A percentile compares a stretch with the other conserved stretches of the same genome.
These are phyloP conservation scores for Euryodendron excelsum DNA, from an alignment of 148 eudicot genomes.

Conservation along the genomic window DNA sequence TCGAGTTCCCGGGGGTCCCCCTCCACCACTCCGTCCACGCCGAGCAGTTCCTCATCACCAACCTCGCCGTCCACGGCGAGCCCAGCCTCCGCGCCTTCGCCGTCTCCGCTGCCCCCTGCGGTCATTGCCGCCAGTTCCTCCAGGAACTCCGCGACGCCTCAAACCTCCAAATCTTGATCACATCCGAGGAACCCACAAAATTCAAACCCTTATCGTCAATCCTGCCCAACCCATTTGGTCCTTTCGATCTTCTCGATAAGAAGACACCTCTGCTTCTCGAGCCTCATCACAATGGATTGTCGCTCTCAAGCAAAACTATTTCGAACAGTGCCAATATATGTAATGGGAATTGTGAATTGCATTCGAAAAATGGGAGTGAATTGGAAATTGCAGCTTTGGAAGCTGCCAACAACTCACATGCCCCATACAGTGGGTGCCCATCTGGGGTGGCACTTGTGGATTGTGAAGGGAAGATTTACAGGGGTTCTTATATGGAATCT, in stretches of 20 bases:
- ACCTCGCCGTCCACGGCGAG: constrained; percentile 42
- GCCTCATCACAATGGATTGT: constrained; percentile 38
- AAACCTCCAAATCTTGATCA: constrained; percentile 49
- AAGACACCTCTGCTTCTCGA: constrained; percentile 66
- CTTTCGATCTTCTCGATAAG: constrained; percentile 52
- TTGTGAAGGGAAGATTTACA: constrained; percentile 44
- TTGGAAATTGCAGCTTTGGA: constrained; percentile 56
- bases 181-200: neutral
- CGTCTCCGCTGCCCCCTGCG: constrained; percentile 91
- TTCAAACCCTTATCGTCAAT: constrained; percentile 41
- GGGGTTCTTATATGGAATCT: constrained; percentile 57
- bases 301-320: neutral
- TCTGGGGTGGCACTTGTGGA: constrained; percentile 22
- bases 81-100: constrained; percentile 47
- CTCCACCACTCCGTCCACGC: constrained; percentile 92
- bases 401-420: constrained; percentile 27
- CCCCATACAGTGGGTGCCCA: constrained; percentile 27
- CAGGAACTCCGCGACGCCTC: constrained; percentile 72
- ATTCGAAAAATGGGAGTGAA: constrained; percentile 32
- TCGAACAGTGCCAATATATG: neutral
- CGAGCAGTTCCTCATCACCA: constrained; percentile 80
- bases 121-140: constrained; percentile 95
- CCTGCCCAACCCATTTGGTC: constrained; percentile 67
- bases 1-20: constrained; percentile 73
- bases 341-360: constrained; percentile 32